Evolutionary conservation across 2,329 filamentous ascomycete species (phyloP).

Genomic region (Fusarium virguliforme): DNA sequence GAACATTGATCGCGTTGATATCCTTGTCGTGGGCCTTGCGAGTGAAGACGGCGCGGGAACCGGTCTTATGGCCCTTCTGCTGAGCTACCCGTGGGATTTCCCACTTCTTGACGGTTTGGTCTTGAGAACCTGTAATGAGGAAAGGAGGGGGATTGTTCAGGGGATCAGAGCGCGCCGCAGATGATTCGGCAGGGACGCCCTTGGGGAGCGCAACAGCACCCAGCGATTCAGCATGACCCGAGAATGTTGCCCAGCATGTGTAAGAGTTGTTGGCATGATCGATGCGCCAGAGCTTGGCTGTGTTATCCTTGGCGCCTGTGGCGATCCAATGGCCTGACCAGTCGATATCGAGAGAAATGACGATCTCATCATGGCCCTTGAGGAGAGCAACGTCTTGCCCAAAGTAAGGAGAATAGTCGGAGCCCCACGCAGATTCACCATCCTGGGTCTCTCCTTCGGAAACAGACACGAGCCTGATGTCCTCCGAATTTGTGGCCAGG

Average conservation of each 20-base stretch:
- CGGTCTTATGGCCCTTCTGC: slow-evolving; percentile 64
- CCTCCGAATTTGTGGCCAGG: slow-evolving; percentile 94
- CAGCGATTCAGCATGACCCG: slow-evolving; percentile 93
- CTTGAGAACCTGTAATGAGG: slow-evolving; percentile 92
- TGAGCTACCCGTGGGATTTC: slow-evolving; percentile 76
- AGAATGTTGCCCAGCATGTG: slow-evolving; percentile 85
- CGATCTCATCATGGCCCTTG: slow-evolving; percentile 93
- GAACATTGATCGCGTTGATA: slow-evolving; percentile 93
- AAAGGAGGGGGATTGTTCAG: slow-evolving; percentile 86
- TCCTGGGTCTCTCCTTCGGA: slow-evolving; percentile 56
- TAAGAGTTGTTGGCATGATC: slow-evolving; percentile 83
- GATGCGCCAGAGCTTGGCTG: slow-evolving; percentile 89
- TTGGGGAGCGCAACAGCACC: slow-evolving; percentile 90
- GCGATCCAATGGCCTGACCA: slow-evolving; percentile 98
- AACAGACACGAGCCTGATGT: slow-evolving; percentile 88
- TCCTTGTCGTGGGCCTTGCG: slow-evolving; percentile 98
- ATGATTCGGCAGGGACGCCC: slow-evolving; percentile 75
- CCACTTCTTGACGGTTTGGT: slow-evolving; percentile 96
- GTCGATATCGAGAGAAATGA: slow-evolving; percentile 94
- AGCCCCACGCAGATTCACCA: slow-evolving; percentile 43
- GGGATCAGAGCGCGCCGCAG: slow-evolving; percentile 80
- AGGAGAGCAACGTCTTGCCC: slow-evolving; percentile 90
- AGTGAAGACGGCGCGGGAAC: slow-evolving; percentile 82
- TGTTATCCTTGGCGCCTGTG: slow-evolving; percentile 97
- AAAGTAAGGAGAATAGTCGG: slow-evolving; percentile 74